Conservation (phyloP, 2,329 filamentous ascomycete species). For the Penicillium sp. region DNA sequence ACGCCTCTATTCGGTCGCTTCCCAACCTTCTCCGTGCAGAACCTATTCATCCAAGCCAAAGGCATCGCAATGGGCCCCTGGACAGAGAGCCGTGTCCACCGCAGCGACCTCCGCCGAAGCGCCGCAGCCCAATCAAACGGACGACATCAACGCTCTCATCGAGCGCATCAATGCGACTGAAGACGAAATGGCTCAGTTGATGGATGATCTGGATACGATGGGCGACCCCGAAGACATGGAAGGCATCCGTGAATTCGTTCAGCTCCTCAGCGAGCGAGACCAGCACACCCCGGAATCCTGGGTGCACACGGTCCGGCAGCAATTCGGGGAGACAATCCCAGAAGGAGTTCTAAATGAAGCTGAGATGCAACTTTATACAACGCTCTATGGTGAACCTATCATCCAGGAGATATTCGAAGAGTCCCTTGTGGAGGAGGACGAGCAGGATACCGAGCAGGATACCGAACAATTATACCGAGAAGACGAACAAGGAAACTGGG, state of each 20-base stretch:
- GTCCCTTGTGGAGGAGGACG: conserved; percentile 23
- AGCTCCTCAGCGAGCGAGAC: conserved; percentile 30
- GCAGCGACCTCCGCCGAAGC: conserved; percentile 12
- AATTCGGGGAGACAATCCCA: conserved; percentile 72
- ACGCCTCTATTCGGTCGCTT: neutral
- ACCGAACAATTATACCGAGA: conserved; percentile 34
- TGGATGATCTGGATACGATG: conserved; percentile 33
- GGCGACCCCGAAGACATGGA: conserved; percentile 29
- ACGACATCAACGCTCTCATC: conserved; percentile 33
- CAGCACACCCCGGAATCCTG: conserved; percentile 31
- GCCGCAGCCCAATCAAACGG: conserved; percentile 22
- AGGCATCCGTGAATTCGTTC: conserved; percentile 25
- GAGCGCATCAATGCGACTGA: conserved; percentile 37
- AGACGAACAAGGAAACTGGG: conserved; percentile 36
- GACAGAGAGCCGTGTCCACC: conserved; percentile 24
- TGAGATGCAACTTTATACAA: conserved; percentile 70
- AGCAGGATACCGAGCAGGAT: conserved; percentile 32
- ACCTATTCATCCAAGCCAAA: neutral
- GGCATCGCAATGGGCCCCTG: conserved; percentile 9
- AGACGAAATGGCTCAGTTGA: conserved; percentile 29
- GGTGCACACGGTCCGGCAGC: conserved; percentile 66
- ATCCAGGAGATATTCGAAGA: conserved; percentile 26
- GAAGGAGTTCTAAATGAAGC: conserved; percentile 62
- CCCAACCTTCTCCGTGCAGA: neutral
- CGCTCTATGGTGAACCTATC: conserved; percentile 72